These are phyloP conservation scores for Tetrapyrgos nigripes DNA, from an alignment of 1,284 basidiomycete genomes.

Conservation along the genomic window DNA sequence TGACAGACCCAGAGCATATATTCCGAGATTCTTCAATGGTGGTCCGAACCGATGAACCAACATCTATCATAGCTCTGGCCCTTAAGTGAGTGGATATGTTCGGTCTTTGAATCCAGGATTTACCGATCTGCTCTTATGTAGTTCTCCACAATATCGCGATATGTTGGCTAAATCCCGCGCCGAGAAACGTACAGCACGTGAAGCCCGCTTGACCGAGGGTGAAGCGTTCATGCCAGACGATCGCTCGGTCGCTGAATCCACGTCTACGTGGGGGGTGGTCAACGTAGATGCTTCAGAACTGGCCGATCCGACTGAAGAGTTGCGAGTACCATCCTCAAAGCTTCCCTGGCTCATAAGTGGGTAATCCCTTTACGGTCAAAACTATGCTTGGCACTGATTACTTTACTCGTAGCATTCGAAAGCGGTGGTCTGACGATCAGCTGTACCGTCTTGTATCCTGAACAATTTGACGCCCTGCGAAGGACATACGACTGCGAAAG, in stretches of 20 bases:
- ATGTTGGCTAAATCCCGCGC: conserved; percentile 79
- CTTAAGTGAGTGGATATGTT: conserved; percentile 66
- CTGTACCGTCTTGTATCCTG: conserved; percentile 95
- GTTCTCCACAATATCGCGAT: conserved; percentile 89
- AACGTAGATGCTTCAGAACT: conserved; percentile 72
- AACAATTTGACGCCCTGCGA: conserved; percentile 96
- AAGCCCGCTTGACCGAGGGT: conserved; percentile 71
- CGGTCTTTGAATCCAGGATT: conserved; percentile 5
- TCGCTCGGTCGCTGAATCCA: conserved; percentile 77
- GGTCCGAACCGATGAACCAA: conserved; percentile 96
- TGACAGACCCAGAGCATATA: conserved; percentile 87
- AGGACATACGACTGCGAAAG: conserved; percentile 93
- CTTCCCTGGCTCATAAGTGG: conserved; percentile 81
- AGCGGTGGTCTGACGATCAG: conserved; percentile 93
- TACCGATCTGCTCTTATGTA: conserved; percentile 33
- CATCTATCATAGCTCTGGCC: conserved; percentile 96
- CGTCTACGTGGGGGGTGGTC: conserved; percentile 88
- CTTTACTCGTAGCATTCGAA: conserved; percentile 73
- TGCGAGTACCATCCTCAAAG: conserved; percentile 78
- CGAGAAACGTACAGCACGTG: conserved; percentile 72
- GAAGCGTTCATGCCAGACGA: conserved; percentile 90
- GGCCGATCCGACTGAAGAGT: conserved; percentile 77
- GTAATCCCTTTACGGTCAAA: conserved; percentile 29
- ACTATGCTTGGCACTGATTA: conserved; percentile 1
- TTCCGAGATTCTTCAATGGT: conserved; percentile 96